Base-by-base conservation (phyloP, 2,329 filamentous ascomycete species). In the Phialophora verrucosa region DNA sequence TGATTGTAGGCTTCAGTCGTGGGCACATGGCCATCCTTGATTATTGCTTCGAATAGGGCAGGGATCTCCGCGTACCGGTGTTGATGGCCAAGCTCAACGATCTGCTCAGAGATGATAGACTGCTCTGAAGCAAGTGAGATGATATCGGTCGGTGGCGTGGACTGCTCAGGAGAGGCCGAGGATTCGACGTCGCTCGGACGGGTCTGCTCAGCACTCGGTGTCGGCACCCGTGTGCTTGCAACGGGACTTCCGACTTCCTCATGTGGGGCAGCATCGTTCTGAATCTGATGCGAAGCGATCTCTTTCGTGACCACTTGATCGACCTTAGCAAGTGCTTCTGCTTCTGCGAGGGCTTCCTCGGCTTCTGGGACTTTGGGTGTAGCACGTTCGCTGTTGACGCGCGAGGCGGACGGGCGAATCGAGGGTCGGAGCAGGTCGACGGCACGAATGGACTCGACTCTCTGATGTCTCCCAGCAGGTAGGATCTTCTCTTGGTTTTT, bases 1-100 rank as follows among this genome's bases (percentile, higher is more conserved):
- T 92, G 91, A 76, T 97, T 97, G 84, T 99, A 99, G n/a, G 94
- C 91, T 55, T 88, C 84, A 56, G 92, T 88, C 6, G 90, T 91
- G 42, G 95, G 95, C 74, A 88, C 88, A 68, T 96, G 85, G 55
- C 92, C 91, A 70, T 91, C 90, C 55, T 89, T 88, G 69, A 98
- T 85, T 88, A 98, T 92, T 31, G 89, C 87, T 83, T 97, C 92
- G 76, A 99, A 99, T 3, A 95, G 88, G 47, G 89, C 88, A 0
- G 94, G 94, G 54, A 99, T 95, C 76, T 97, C 92, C 14, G 87
- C 88, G 86, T 92, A 96, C 67, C 91, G 89, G 63, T 88, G 85
- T 72, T 86, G 82, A 62, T 89, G 84, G 4, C 90, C 89, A 57
- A 98, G 86, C 73, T 89, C 87, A 61, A 88, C 85, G 20, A 99